Percentiles rank a stretch among this genome's conserved stretches.
Conservation (phyloP, 805 yeast genomes). For the Kregervanrija delftensis region DNA sequence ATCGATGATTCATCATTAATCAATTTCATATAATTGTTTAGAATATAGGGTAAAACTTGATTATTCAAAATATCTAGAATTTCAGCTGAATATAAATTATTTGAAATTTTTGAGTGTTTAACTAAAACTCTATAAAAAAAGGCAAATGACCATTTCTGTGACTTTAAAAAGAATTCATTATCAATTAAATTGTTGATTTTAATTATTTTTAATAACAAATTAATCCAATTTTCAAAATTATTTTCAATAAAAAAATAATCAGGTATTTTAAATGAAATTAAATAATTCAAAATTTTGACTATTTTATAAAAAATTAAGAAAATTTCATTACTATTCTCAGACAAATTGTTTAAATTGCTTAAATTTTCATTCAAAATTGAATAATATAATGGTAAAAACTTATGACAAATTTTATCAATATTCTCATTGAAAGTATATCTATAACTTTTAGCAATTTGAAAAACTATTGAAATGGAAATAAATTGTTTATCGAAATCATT, state of each 20-base stretch:
- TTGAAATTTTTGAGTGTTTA: slow-evolving; percentile 38
- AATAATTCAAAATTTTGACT: slow-evolving; percentile 68
- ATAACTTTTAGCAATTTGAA: slow-evolving; percentile 62
- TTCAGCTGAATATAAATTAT: slow-evolving; percentile 12
- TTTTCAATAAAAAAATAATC: background rate
- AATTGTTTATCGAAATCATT: slow-evolving; percentile 39
- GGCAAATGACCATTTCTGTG: slow-evolving; percentile 81
- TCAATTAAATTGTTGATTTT: too few relatives aligned
- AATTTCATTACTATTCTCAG: background rate
- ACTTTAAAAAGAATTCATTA: slow-evolving; percentile 28
- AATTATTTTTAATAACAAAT: background rate
- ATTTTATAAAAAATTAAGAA: slow-evolving; percentile 38
- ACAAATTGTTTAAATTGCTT: slow-evolving; percentile 2
- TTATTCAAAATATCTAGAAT: slow-evolving; percentile 32
- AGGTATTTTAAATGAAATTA: slow-evolving; percentile 3
- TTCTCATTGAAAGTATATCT: slow-evolving; percentile 54
- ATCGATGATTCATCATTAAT: slow-evolving; percentile 75
- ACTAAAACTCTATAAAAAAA: slow-evolving; percentile 62
- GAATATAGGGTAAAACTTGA: slow-evolving; percentile 65
- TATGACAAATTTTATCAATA: slow-evolving; percentile 47
- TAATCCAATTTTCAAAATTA: background rate
- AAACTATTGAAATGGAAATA: slow-evolving; percentile 64
- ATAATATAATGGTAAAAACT: slow-evolving; percentile 49
- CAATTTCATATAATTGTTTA: slow-evolving; percentile 51
- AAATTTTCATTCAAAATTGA: slow-evolving; percentile 4